Conservation (phyloP, 2,329 filamentous ascomycete species). For the Triangularia setosa region DNA sequence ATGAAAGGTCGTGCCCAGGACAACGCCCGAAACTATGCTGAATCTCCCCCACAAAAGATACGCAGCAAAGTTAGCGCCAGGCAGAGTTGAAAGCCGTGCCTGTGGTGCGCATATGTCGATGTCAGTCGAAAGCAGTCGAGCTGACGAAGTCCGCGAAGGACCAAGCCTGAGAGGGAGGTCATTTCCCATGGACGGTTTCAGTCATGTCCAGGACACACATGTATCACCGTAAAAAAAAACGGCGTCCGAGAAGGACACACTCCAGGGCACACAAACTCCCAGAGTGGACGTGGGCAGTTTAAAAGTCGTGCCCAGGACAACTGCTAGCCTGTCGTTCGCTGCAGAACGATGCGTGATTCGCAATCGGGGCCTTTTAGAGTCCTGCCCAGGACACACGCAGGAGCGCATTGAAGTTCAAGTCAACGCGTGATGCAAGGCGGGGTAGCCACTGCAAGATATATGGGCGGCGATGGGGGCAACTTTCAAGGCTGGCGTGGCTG, state of each 20-base stretch:
- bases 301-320: conserved; percentile 27
- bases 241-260: neutral
- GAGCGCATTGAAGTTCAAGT: neutral
- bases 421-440: no score
- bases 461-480: neutral
- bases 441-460: neutral
- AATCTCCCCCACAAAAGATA: neutral
- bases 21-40: neutral
- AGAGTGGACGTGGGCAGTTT: conserved; percentile 21
- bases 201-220: conserved; percentile 6
- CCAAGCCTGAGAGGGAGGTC: neutral
- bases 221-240: neutral
- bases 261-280: neutral
- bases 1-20: neutral
- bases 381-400: conserved; percentile 36
- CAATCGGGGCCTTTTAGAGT: conserved; percentile 36
- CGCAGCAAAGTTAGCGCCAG: no score
- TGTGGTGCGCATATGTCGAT: no score
- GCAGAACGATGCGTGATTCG: neutral
- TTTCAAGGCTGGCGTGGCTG: neutral
- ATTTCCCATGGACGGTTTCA: neutral
- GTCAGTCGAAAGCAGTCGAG: neutral
- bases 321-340: neutral
- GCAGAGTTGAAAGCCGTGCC: no score
- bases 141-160: neutral